Evolutionary conservation across 257 asterid species (phyloP).

Genomic region (Solanum acaule): DNA sequence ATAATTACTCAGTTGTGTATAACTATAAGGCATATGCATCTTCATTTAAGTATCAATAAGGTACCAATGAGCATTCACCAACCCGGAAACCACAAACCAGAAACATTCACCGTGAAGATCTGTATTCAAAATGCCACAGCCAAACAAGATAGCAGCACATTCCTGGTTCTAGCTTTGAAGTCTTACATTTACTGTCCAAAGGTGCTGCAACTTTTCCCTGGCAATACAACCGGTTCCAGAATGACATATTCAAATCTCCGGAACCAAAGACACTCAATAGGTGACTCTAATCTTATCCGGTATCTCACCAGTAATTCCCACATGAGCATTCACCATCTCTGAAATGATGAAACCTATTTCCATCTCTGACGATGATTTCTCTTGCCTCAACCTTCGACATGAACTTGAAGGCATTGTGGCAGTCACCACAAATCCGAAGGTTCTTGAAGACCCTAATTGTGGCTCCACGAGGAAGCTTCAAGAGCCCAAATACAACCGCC

Average conservation of each 20-base stretch:
- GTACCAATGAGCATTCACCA: not conserved
- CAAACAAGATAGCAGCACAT: not conserved
- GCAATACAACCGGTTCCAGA: not conserved
- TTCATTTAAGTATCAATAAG: not conserved
- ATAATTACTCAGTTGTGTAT: not conserved
- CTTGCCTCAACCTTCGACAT: slow-evolving; percentile 58
- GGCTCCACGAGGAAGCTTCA: slow-evolving; percentile 53
- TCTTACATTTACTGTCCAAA: not conserved
- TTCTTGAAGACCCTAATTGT: slow-evolving; percentile 63
- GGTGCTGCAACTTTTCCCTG: not conserved
- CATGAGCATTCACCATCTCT: slow-evolving; percentile 69
- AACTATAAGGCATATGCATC: not conserved
- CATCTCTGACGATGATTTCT: slow-evolving; percentile 63
- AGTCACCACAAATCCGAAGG: slow-evolving; percentile 64
- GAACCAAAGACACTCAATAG: not conserved
- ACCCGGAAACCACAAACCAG: not conserved
- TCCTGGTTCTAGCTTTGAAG: not conserved
- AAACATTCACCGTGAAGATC: not conserved
- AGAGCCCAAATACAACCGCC: slow-evolving; percentile 61
- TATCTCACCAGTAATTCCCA: slow-evolving; percentile 53
- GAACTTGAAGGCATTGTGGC: slow-evolving; percentile 58
- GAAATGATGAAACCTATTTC: slow-evolving; percentile 66
- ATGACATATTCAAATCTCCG: not conserved
- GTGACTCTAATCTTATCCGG: not conserved
- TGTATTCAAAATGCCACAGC: not conserved